Conservation (phyloP, 768 basidiomycete genomes). For the Amanita thiersii region DNA sequence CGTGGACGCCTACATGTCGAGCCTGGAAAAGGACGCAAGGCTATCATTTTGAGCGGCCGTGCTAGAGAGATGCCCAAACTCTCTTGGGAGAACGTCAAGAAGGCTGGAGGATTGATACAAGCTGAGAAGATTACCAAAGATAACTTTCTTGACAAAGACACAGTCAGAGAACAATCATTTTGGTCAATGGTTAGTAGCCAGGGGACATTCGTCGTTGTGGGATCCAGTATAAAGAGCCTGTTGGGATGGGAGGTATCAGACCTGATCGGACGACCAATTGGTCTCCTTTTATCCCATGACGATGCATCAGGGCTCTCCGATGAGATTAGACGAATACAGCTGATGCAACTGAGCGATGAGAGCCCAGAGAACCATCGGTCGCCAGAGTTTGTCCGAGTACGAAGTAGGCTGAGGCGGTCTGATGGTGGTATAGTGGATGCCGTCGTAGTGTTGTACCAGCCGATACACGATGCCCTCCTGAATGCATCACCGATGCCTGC, state of each 20-base stretch:
- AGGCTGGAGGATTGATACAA: constrained; percentile 38
- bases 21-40: constrained; percentile 90
- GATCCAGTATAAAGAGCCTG: constrained; percentile 46
- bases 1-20: constrained; percentile 87
- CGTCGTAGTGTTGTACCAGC: constrained; percentile 21
- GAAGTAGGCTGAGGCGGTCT: constrained; percentile 29
- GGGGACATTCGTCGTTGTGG: constrained; percentile 44
- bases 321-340: constrained; percentile 15
- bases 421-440: constrained; percentile 20
- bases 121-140: constrained; percentile 5
- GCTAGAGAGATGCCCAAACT: constrained; percentile 58
- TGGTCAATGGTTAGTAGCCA: constrained; percentile 46
- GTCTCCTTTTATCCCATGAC: constrained; percentile 19
- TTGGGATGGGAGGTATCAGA: constrained; percentile 56
- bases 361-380: constrained; percentile 7
- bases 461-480: constrained; percentile 14
- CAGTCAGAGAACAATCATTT: constrained; percentile 23
- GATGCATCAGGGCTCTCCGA: constrained; percentile 12
- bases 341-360: constrained; percentile 13
- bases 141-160: not conserved
- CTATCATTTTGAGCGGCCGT: constrained; percentile 84
- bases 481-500: constrained; percentile 8
- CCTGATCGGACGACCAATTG: constrained; percentile 39
- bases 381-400: constrained; percentile 15
- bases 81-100: constrained; percentile 49